phyloP scores from a whole-genome alignment of 495 filamentous ascomycete species.

The Xylaria flabelliformis region DNA sequence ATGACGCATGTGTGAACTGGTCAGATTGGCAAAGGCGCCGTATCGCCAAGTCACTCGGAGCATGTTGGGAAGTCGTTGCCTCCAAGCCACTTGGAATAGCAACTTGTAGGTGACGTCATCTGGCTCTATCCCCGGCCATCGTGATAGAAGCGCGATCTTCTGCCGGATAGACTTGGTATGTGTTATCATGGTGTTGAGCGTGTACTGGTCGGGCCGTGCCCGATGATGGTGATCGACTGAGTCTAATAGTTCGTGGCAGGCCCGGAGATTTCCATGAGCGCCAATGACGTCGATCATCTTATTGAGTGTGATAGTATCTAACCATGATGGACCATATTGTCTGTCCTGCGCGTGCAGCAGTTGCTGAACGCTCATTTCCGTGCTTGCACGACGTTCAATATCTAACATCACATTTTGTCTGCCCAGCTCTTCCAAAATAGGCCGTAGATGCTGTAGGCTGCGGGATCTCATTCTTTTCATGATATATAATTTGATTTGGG shows the following conservation, averaged over 20 bases:
- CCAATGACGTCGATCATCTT: conserved; percentile 43
- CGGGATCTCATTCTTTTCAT: conserved; percentile 41
- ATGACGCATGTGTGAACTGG: conserved; percentile 35
- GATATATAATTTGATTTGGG: conserved; percentile 45
- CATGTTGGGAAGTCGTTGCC: conserved; percentile 41
- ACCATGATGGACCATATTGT: conserved; percentile 49
- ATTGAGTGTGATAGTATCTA: conserved; percentile 40
- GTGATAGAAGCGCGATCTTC: conserved; percentile 32
- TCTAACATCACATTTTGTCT: conserved; percentile 44
- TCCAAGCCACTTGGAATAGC: conserved; percentile 44
- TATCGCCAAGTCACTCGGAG: conserved; percentile 49
- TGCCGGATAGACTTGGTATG: conserved; percentile 37
- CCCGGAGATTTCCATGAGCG: conserved; percentile 34
- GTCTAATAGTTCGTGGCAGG: conserved; percentile 36
- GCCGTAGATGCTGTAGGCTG: conserved; percentile 34
- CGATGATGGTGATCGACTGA: conserved; percentile 27
- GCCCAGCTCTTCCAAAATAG: conserved; percentile 34
- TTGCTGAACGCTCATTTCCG: conserved; percentile 28
- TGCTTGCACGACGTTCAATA: conserved; percentile 38
- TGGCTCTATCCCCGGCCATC: conserved; percentile 26
- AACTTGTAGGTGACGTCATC: conserved; percentile 36
- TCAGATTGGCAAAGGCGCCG: conserved; percentile 30
- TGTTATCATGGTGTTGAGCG: conserved; percentile 47
- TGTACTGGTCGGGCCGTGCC: conserved; percentile 31
- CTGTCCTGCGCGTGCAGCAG: conserved; percentile 42